A percentile compares a stretch with the other conserved stretches of the same genome.
These are phyloP conservation scores for Acanthamoeba royreba DNA, from an alignment of 208 protist genomes.

Conservation along the genomic window DNA sequence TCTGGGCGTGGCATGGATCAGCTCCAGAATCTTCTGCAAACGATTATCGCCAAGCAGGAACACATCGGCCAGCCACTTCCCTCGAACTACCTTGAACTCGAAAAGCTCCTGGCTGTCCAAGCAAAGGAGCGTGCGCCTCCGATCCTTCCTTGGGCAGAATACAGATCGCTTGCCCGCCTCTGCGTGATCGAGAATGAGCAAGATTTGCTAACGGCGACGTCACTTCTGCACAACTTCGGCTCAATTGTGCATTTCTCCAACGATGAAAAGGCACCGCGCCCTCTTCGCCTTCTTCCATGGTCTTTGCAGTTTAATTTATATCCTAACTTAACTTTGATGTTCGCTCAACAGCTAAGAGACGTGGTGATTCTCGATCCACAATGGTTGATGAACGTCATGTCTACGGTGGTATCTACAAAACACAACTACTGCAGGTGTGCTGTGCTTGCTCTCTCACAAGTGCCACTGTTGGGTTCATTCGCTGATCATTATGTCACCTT, in stretches of 20 bases:
- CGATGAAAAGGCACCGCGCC: background rate
- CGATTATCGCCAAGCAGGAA: conserved; percentile 8
- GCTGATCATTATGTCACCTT: background rate
- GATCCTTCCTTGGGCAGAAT: background rate
- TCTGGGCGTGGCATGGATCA: background rate
- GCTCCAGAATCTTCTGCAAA: background rate
- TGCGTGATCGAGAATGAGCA: background rate
- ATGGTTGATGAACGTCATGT: conserved; percentile 63
- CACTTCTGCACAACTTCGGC: too few relatives aligned
- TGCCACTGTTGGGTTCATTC: background rate
- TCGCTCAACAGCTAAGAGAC: conserved; percentile 45
- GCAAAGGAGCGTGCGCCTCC: background rate
- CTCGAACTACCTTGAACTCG: background rate
- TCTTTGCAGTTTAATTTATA: background rate
- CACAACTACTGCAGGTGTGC: conserved; percentile 27
- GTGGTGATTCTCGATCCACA: conserved; percentile 60
- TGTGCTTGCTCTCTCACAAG: background rate
- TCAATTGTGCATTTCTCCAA: too few relatives aligned
- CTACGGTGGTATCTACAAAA: conserved; percentile 26
- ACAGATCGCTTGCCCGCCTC: background rate
- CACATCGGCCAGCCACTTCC: background rate
- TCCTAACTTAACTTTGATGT: background rate
- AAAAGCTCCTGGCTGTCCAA: background rate
- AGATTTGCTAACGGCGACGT: background rate
- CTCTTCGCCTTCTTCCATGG: background rate